Evolutionary conservation across 2,329 filamentous ascomycete genomes (phyloP).

Genomic region (Xylaria sp.): DNA sequence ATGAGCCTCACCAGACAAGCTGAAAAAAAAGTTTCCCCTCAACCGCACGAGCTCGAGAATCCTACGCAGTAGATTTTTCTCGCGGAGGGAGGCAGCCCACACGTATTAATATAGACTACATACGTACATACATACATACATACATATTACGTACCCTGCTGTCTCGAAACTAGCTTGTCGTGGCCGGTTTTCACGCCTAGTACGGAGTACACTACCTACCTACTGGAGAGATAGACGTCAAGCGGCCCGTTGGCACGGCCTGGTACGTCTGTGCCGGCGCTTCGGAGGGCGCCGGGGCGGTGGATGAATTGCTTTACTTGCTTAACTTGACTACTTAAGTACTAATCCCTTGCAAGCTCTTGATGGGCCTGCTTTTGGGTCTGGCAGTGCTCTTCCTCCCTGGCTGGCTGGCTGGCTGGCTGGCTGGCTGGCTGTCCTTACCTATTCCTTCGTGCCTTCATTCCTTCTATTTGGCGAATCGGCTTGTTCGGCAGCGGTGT

Average conservation of each 20-base stretch:
- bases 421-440: background rate
- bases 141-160: constrained; percentile 9
- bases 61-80: background rate
- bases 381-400: background rate
- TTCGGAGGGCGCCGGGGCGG: background rate
- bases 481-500: background rate
- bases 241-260: constrained; percentile 17
- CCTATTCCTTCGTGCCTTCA: background rate
- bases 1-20: constrained; percentile 14
- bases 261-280: constrained; percentile 16
- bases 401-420: background rate
- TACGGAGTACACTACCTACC: too few relatives aligned
- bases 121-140: too few relatives aligned
- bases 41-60: background rate
- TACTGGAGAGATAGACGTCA: too few relatives aligned
- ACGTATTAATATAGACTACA: constrained; percentile 10
- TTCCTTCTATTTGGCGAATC: constrained; percentile 17
- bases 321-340: background rate
- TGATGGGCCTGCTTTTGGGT: background rate
- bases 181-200: too few relatives aligned
- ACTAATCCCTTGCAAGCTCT: too few relatives aligned
- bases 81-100: constrained; percentile 32
- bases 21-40: background rate
- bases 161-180: background rate
- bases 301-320: background rate